A percentile compares a stretch with the other conserved stretches of the same genome.
These are phyloP conservation scores for Violaceomyces palustris DNA, from an alignment of 1,284 basidiomycete genomes.

Conservation along the genomic window DNA sequence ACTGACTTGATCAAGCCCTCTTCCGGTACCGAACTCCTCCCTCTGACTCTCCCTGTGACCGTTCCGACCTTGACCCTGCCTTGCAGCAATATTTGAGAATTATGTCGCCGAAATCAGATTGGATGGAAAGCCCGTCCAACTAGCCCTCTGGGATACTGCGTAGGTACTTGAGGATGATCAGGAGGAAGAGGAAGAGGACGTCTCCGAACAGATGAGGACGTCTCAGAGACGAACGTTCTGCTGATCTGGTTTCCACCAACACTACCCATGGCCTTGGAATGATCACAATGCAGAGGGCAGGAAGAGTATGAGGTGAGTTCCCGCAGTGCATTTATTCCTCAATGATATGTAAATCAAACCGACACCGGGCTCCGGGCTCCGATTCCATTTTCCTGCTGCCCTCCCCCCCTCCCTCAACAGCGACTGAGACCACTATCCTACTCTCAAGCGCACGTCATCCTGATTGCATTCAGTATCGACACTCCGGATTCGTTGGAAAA, in stretches of 20 bases:
- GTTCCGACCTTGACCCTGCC: too few species aligned
- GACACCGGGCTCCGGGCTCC: not conserved
- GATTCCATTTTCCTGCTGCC: conserved; percentile 8
- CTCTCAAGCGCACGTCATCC: conserved; percentile 95
- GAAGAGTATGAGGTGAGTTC: conserved; percentile 84
- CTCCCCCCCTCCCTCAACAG: conserved; percentile 54
- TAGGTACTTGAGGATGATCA: too few species aligned
- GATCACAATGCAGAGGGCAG: conserved; percentile 64
- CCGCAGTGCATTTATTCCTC: too few species aligned
- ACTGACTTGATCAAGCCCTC: too few species aligned
- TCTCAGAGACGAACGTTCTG: too few species aligned
- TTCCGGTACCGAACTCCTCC: too few species aligned
- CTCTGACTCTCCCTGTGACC: too few species aligned
- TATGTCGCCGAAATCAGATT: conserved; percentile 96
- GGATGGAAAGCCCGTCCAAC: conserved; percentile 91
- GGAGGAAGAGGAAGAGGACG: too few species aligned
- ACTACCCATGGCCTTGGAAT: not conserved
- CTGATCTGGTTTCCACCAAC: not conserved
- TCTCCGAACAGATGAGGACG: too few species aligned
- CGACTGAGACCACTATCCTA: conserved; percentile 90
- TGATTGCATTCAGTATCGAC: conserved; percentile 94
- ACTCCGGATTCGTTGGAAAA: conserved; percentile 95
- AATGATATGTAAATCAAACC: too few species aligned
- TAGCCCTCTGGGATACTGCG: conserved; percentile 97
- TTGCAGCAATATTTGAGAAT: conserved; percentile 75